Evolutionary conservation across 192 early-diverging fungal genomes (phyloP).

Genomic region (Chytriomyces sp.): DNA sequence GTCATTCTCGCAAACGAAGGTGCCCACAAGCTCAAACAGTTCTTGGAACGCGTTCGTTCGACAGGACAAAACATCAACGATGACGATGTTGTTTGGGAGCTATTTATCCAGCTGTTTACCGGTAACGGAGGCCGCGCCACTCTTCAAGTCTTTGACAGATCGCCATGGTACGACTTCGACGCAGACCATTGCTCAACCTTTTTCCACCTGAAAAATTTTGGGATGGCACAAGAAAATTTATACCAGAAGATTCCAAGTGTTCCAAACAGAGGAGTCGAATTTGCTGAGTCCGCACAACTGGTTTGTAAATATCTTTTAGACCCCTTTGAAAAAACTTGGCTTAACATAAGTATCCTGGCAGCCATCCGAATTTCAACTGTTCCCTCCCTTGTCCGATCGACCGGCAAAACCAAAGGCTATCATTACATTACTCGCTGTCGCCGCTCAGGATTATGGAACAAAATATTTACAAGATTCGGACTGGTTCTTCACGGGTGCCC

Average conservation of each 20-base stretch:
- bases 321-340: background rate
- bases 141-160: background rate
- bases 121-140: background rate
- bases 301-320: background rate
- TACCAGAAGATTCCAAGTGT: background rate
- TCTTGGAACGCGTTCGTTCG: background rate
- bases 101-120: slow-evolving; percentile 2
- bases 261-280: background rate
- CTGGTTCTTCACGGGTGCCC: slow-evolving; percentile 5
- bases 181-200: background rate
- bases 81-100: background rate
- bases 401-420: slow-evolving; percentile 2
- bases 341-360: background rate
- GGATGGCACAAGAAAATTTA: background rate
- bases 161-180: background rate
- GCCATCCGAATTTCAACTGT: background rate
- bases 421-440: slow-evolving; percentile 1
- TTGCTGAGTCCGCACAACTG: background rate
- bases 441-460: background rate
- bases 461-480: background rate
- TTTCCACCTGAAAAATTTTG: background rate
- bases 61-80: background rate
- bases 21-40: background rate
- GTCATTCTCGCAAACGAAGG: background rate
- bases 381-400: background rate